phyloP scores from a whole-genome alignment of 1,284 basidiomycete species.

The Cutaneotrichosporon cavernicola region DNA sequence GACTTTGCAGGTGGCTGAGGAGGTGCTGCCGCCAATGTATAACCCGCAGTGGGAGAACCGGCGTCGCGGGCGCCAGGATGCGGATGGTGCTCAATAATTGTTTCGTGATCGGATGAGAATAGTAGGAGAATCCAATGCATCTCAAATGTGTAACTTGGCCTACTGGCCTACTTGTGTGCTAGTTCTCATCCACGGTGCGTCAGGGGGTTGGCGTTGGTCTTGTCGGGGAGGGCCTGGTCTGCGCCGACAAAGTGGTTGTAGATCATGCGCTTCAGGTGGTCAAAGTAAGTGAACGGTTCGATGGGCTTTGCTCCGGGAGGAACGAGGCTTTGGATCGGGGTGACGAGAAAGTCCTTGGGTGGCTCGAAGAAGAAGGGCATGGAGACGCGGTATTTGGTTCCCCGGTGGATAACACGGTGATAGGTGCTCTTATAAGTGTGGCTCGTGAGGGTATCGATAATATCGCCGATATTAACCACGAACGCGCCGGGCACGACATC shows the following conservation, averaged over 20 bases:
- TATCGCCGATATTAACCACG: slow-evolving; percentile 68
- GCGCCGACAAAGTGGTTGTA: slow-evolving; percentile 5
- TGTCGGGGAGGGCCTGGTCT: neutral
- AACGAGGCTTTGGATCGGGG: neutral
- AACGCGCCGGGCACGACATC: slow-evolving; percentile 70
- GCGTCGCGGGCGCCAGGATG: neutral
- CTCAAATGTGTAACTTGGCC: neutral
- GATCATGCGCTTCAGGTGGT: slow-evolving; percentile 11
- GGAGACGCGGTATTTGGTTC: slow-evolving; percentile 33
- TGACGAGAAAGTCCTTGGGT: slow-evolving; percentile 15
- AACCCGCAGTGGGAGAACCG: neutral
- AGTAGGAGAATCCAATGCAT: too few species aligned
- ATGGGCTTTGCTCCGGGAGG: neutral
- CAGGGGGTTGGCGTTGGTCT: slow-evolving; percentile 3
- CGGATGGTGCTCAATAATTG: neutral
- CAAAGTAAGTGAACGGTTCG: slow-evolving; percentile 7
- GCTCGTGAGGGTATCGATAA: slow-evolving; percentile 39
- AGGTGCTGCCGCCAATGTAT: slow-evolving; percentile 1
- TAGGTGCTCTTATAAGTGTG: slow-evolving; percentile 39
- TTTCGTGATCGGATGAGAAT: too few species aligned
- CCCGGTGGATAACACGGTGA: slow-evolving; percentile 39
- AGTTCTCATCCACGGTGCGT: neutral
- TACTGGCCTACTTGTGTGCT: neutral
- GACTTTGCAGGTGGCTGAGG: too few species aligned
- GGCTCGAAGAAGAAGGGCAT: slow-evolving; percentile 47